phyloP scores from a whole-genome alignment of 2,329 filamentous ascomycete genomes.

The Xylariaceae sp. region DNA sequence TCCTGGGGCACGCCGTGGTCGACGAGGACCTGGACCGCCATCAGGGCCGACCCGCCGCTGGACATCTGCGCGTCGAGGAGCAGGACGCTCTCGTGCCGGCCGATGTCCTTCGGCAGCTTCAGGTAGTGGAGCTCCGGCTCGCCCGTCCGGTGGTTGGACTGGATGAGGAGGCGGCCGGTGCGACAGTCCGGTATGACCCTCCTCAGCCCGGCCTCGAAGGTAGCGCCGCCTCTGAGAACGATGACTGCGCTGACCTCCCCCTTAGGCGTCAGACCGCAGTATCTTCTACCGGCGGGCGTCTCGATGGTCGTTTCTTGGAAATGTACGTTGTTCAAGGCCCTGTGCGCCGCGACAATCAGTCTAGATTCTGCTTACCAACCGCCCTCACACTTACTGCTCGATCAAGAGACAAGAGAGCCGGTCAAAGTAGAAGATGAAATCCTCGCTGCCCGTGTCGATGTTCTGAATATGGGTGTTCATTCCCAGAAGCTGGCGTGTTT shows the following conservation, averaged over 20 bases:
- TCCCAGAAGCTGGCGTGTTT: conserved; percentile 72
- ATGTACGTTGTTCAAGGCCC: conserved; percentile 67
- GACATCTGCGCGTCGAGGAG: conserved; percentile 93
- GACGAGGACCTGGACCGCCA: conserved; percentile 93
- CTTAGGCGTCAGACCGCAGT: conserved; percentile 62
- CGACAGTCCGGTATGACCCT: conserved; percentile 89
- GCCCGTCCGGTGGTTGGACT: conserved; percentile 75
- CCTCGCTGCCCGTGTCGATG: conserved; percentile 69
- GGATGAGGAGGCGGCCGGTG: conserved; percentile 82
- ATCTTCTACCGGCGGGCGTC: conserved; percentile 63
- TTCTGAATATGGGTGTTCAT: conserved; percentile 91
- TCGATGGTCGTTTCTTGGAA: conserved; percentile 58
- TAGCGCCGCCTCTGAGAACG: conserved; percentile 80
- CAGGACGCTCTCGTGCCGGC: conserved; percentile 70
- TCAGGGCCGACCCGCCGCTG: conserved; percentile 74
- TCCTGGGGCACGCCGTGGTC: conserved; percentile 85
- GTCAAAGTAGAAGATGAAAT: conserved; percentile 98
- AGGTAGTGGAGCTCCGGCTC: conserved; percentile 92
- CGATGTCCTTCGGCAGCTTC: conserved; percentile 67
- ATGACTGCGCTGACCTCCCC: conserved; percentile 81
- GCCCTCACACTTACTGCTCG: conserved; percentile 50
- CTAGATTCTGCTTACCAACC: neutral
- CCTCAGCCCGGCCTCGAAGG: conserved; percentile 79
- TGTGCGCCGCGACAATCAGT: conserved; percentile 23
- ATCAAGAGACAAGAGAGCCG: conserved; percentile 77